A percentile compares a stretch with the other conserved stretches of the same genome.
phyloP scores from a whole-genome alignment of 768 basidiomycete species.

The Amanita subjunquillea region DNA sequence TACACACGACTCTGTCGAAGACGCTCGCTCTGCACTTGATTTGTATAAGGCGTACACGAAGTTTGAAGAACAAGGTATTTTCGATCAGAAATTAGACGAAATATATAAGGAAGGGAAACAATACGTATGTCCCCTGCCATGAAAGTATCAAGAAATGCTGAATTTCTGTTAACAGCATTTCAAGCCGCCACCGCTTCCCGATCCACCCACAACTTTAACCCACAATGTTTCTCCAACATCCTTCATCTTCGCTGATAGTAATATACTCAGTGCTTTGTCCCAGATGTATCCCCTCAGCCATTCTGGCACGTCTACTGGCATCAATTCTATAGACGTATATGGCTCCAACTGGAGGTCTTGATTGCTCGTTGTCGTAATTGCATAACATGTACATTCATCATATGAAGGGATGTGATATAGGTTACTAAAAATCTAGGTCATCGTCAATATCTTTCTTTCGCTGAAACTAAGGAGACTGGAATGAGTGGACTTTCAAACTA shows the following conservation, averaged over 20 bases:
- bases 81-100: slow-evolving; percentile 84
- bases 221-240: slow-evolving; percentile 2
- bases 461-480: slow-evolving; percentile 34
- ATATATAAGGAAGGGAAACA: slow-evolving; percentile 70
- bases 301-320: background rate
- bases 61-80: slow-evolving; percentile 64
- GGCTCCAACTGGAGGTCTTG: slow-evolving; percentile 1
- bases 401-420: background rate
- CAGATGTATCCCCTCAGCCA: slow-evolving; percentile 4
- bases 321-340: background rate
- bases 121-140: slow-evolving; percentile 35
- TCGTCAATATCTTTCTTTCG: slow-evolving; percentile 59
- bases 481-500: background rate
- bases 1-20: slow-evolving; percentile 98
- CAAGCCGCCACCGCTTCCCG: slow-evolving; percentile 36
- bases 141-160: background rate
- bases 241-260: background rate
- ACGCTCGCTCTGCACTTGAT: slow-evolving; percentile 77
- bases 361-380: background rate
- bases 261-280: background rate
- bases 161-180: slow-evolving; percentile 31
- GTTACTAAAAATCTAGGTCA: slow-evolving; percentile 43
- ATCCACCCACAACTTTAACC: slow-evolving; percentile 3
- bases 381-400: background rate
- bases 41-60: slow-evolving; percentile 76